Evolutionary conservation across 2,329 filamentous ascomycete genomes (phyloP), one percentile per base, ranked within the genome.

Genomic region (Fusarium beomiforme): DNA sequence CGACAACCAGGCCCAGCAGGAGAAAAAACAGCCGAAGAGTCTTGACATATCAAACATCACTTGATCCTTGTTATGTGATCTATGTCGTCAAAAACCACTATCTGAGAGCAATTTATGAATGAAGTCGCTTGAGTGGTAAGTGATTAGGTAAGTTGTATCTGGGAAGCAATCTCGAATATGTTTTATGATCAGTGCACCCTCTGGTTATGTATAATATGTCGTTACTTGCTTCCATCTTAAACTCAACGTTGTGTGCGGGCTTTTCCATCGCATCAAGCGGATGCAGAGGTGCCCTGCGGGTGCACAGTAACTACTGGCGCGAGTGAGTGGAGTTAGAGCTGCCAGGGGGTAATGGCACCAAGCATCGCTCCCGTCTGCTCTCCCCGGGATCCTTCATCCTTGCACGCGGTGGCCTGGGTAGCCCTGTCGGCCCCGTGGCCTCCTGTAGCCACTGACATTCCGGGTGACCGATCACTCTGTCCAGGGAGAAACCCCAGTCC

Each of bases 341-440:
- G 59, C 68, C 68, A 72, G 72, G 71, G 72, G 64, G 59, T 42
- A 59, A 74, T 66, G 59, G 56, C 70, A 74, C 58, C 68, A 73
- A 73, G 58, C 71, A 75, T 75, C 69, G 71, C 64, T 75, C 73
- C 73, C 73, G 73, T 60, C 64, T 73, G 58, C 56, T 44, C 56
- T 37, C 69, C 71, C 69, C 57, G 37, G 70, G 58, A 62, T 73
- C 34, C 50, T 50, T 43, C 39, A 61, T 57, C 69, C 67, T 69
- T 73, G 64, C 62, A 57, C 59, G 26, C 64, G 62, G 69, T 72
- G 64, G 68, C 70, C 62, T 63, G 39, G 46, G 53, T 42, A 67
- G 63, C 66, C 67, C 68, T 71, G 68, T 42, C 46, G 53, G 36
- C 64, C 68, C 71, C 59, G 70, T 72, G 67, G 68, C 51, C 64